These are phyloP conservation scores for Nannizzia gypsea DNA, from an alignment of 2,329 filamentous ascomycete genomes.

Conservation along the genomic window DNA sequence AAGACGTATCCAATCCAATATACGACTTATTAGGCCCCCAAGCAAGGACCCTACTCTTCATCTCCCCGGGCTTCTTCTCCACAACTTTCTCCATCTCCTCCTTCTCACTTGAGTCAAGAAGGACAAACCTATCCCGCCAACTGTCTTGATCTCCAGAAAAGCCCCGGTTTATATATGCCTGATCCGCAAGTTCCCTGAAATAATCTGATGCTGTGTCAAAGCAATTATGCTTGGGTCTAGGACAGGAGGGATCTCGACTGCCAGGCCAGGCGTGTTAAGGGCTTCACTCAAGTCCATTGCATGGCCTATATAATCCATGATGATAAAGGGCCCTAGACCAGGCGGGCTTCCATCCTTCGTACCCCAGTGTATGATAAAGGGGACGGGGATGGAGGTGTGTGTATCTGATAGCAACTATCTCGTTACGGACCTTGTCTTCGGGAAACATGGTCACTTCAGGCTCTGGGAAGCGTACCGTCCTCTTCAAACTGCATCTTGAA, in stretches of 20 bases:
- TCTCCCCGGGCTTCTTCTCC: constrained; percentile 13
- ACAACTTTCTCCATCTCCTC: constrained; percentile 15
- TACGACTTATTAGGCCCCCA: not conserved
- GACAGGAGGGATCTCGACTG: constrained; percentile 19
- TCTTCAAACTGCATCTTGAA: constrained; percentile 16
- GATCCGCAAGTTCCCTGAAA: too few relatives aligned
- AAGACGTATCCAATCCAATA: not conserved
- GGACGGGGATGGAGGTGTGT: constrained; percentile 15
- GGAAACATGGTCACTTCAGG: constrained; percentile 16
- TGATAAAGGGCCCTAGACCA: constrained; percentile 26
- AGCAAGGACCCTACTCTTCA: not conserved
- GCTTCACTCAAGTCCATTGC: constrained; percentile 15
- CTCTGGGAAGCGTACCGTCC: constrained; percentile 15
- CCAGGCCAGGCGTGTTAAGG: constrained; percentile 20
- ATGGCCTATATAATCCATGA: constrained; percentile 24
- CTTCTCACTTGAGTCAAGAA: constrained; percentile 16
- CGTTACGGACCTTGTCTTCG: constrained; percentile 18
- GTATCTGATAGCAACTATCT: constrained; percentile 15
- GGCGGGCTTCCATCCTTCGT: constrained; percentile 12
- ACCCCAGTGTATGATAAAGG: constrained; percentile 14
- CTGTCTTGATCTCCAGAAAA: constrained; percentile 16
- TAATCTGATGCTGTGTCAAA: too few relatives aligned
- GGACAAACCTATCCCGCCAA: constrained; percentile 13
- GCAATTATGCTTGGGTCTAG: constrained; percentile 25
- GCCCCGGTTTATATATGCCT: constrained; percentile 17